These are phyloP conservation scores for Cephalotrichum gorgonifer DNA, from an alignment of 2,329 filamentous ascomycete species.

Conservation along the genomic window DNA sequence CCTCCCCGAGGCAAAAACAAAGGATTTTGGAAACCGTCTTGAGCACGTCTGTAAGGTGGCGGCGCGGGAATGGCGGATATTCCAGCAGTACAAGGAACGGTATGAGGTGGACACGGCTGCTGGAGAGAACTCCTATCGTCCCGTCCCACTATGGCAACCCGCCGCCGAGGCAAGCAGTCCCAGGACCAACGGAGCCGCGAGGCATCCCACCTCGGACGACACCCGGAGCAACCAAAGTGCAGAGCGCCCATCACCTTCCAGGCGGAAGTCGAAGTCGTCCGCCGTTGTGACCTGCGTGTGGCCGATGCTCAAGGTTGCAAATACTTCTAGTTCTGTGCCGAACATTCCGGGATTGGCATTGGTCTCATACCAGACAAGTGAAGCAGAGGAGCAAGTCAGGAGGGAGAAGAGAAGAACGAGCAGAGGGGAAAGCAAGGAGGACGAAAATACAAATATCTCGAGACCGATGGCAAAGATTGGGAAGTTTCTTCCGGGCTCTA, in stretches of 20 bases:
- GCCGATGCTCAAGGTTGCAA: not conserved
- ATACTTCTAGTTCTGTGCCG: not conserved
- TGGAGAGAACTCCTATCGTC: not conserved
- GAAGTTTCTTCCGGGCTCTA: not conserved
- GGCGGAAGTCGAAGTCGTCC: not conserved
- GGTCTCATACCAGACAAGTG: not conserved
- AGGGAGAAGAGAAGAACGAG: not conserved
- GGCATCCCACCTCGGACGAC: not conserved
- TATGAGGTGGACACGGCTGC: not conserved
- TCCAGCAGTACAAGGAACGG: not conserved
- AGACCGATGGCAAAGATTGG: not conserved
- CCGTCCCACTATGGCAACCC: not conserved
- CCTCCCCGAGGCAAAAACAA: not conserved
- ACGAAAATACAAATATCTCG: not conserved
- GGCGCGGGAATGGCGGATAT: not conserved
- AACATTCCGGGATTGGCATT: not conserved
- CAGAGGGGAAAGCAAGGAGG: not conserved
- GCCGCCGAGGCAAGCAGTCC: not conserved
- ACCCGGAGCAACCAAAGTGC: not conserved
- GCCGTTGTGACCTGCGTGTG: not conserved
- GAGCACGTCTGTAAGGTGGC: not conserved
- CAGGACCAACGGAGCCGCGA: not conserved
- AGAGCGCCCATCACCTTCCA: not conserved
- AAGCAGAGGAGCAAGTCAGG: not conserved
- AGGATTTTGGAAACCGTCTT: not conserved